Evolutionary conservation across 225 moss, liverwort and hornwort species (phyloP), one percentile per base, ranked within the genome.

Genomic region (Physcomitrellopsis africana): DNA sequence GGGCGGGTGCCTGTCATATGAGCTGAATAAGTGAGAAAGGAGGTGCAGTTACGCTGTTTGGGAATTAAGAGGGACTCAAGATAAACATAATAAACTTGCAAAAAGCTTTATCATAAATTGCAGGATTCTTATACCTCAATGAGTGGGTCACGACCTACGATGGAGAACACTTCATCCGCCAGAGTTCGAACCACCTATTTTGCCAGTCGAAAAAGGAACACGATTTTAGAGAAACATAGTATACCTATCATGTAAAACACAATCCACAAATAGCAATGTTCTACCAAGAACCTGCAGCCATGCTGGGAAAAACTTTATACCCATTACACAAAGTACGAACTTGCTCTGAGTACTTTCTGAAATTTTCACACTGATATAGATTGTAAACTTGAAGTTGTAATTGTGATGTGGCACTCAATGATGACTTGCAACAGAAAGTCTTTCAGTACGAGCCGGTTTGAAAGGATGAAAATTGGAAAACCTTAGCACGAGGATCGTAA

Each of bases 401-500:
- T 12, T 23, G 22, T 49, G 22, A 37, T 29, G 66, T 51, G 51
- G 43, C 48, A 49, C 52, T 14, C 43, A 53, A 60, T 26, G n/a
- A 43, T 10, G 41, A 65, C 24, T 55, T 26, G 10, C 51, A 41
- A 49, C 49, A 55, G 12, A 10, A 32, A 72, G 53, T 29, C 26
- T 46, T 71, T 56, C 76, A 41, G 60, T 51, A 47, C 46, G 48
- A 57, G 57, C 15, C 20, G 55, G 14, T 57, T 11, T 10, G 10
- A 32, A 32, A 3, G 15, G 46, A 47, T 56, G 13, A 52, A 41
- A 51, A 14, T 24, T 43, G 26, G 16, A 55, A 8, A 64, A 93
- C 93, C 88, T 94, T 94, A 11, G 93, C 93, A 72, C 93, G 93
- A 68, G 93, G 93, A 82, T 94, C 93, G 66, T 94, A 90, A 72